Evolutionary conservation across 1,139 yeast genomes (phyloP).

Genomic region (Zygosaccharomyces sapae): DNA sequence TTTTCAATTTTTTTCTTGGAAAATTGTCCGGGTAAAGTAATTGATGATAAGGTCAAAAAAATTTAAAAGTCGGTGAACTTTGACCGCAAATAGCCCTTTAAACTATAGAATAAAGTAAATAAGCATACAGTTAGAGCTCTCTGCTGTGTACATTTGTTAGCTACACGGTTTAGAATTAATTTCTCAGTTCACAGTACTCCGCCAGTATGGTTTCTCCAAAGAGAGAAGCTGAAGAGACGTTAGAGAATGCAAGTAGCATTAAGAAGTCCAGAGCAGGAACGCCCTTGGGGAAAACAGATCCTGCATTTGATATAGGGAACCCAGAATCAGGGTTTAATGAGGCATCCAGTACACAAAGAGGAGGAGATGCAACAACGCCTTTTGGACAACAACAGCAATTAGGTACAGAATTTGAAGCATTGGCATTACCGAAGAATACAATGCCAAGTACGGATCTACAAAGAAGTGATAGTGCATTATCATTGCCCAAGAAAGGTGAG

Average conservation of each 20-base stretch:
- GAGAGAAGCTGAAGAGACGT: conserved; percentile 14
- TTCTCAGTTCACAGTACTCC: conserved; percentile 2
- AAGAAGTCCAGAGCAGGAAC: conserved; percentile 17
- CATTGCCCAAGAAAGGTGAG: conserved; percentile 17
- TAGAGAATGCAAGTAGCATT: conserved; percentile 11
- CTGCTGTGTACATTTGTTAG: neutral
- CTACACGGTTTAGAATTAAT: neutral
- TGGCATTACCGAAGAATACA: conserved; percentile 20
- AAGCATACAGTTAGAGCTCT: neutral
- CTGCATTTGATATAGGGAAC: conserved; percentile 23
- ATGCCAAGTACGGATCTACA: conserved; percentile 22
- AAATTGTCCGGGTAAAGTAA: neutral
- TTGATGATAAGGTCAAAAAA: neutral
- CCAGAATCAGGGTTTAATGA: conserved; percentile 9
- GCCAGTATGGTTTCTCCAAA: conserved; percentile 17
- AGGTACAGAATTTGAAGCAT: conserved; percentile 6
- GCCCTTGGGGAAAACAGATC: conserved; percentile 16
- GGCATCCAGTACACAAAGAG: neutral
- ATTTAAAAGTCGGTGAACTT: neutral
- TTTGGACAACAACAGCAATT: conserved; percentile 20
- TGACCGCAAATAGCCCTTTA: neutral
- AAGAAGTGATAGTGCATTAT: conserved; percentile 12
- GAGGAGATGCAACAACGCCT: conserved; percentile 18
- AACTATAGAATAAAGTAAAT: too few species aligned
- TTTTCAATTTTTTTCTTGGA: conserved; percentile 1